Evolutionary conservation across 2,329 filamentous ascomycete species (phyloP).

Genomic region (Huntiella savannae): DNA sequence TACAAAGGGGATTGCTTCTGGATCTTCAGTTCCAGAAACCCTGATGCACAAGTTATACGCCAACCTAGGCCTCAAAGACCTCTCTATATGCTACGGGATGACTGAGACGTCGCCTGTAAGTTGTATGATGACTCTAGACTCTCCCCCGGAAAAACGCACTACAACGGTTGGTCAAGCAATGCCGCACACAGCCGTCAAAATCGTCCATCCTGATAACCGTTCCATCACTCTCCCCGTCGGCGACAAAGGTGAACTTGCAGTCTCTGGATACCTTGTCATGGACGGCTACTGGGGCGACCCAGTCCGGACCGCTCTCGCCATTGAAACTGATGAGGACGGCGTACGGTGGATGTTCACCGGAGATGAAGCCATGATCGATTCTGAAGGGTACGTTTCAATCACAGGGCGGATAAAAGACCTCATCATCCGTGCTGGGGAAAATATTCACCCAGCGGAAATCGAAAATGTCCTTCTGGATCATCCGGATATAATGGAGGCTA

Average conservation of each 20-base stretch:
- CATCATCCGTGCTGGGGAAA: slow-evolving; percentile 88
- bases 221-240: slow-evolving; percentile 40
- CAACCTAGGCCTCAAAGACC: slow-evolving; percentile 54
- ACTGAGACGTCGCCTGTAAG: slow-evolving; percentile 68
- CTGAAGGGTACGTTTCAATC: slow-evolving; percentile 67
- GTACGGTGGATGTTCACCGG: slow-evolving; percentile 78
- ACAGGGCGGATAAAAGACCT: slow-evolving; percentile 87
- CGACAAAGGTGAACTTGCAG: slow-evolving; percentile 60
- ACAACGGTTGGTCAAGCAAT: slow-evolving; percentile 61
- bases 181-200: slow-evolving; percentile 59
- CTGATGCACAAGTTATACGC: slow-evolving; percentile 62
- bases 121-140: slow-evolving; percentile 64
- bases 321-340: slow-evolving; percentile 23
- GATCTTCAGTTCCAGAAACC: slow-evolving; percentile 63
- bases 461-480: slow-evolving; percentile 73
- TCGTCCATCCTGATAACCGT: slow-evolving; percentile 51
- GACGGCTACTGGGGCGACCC: slow-evolving; percentile 73
- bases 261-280: slow-evolving; percentile 77
- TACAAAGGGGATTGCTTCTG: slow-evolving; percentile 80
- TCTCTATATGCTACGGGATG: slow-evolving; percentile 95
- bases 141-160: slow-evolving; percentile 55
- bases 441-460: slow-evolving; percentile 84
- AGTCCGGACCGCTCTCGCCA: slow-evolving; percentile 47
- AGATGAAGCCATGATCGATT: slow-evolving; percentile 76
- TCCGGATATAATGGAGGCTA: slow-evolving; percentile 51